These are phyloP conservation scores for Fusarium protoensiforme DNA, from an alignment of 2,329 filamentous ascomycete genomes.

Conservation along the genomic window DNA sequence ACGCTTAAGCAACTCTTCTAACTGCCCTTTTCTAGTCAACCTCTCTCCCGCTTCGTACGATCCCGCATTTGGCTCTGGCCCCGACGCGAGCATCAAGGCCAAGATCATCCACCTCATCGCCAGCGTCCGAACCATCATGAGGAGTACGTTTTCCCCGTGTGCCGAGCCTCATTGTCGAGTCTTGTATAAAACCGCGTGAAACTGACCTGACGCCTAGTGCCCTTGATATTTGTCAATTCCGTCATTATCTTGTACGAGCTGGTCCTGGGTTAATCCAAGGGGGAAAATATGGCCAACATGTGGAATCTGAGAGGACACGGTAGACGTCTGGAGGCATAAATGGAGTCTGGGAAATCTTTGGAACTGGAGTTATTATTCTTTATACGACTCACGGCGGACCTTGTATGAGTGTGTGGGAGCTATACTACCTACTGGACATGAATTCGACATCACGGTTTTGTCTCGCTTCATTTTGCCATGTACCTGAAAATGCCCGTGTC, in stretches of 20 bases:
- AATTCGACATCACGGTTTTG: not conserved
- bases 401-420: not conserved
- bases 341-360: slow-evolving; percentile 32
- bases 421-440: slow-evolving; percentile 13
- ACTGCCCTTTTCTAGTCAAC: slow-evolving; percentile 64
- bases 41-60: slow-evolving; percentile 79
- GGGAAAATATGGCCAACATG: not conserved
- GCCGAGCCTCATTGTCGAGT: not conserved
- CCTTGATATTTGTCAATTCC: slow-evolving; percentile 84
- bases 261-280: slow-evolving; percentile 70
- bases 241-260: slow-evolving; percentile 87
- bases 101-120: slow-evolving; percentile 91
- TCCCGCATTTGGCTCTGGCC: slow-evolving; percentile 78
- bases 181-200: not conserved
- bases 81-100: slow-evolving; percentile 83
- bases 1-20: slow-evolving; percentile 16
- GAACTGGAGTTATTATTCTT: slow-evolving; percentile 31
- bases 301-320: slow-evolving; percentile 27
- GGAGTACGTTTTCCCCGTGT: slow-evolving; percentile 66
- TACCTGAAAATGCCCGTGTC: not conserved
- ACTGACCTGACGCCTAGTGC: slow-evolving; percentile 66
- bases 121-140: slow-evolving; percentile 90
- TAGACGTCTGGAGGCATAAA: slow-evolving; percentile 32
- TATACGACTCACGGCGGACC: slow-evolving; percentile 16
- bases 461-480: not conserved